Base-by-base conservation (phyloP, 106 monocot genomes). In the Iris macrosiphon region DNA sequence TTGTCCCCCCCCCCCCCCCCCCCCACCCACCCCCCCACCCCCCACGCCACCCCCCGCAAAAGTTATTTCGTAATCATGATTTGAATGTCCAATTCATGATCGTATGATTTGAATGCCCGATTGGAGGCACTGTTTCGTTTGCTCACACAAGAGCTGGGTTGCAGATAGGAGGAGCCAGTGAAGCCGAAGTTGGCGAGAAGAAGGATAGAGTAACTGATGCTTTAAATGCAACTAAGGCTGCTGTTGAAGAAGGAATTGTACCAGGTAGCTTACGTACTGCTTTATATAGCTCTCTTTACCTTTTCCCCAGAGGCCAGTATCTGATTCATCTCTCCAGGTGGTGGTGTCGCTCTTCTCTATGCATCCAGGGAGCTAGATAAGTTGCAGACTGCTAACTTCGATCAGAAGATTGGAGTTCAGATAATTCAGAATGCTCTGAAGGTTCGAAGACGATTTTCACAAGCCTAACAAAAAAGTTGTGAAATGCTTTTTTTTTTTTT, bases 181-280 rank as follows among this genome's bases (percentile, higher is more conserved):
- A 84, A 67, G 72, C 74, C 37, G 84, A 84, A 72, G 84, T 84
- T 29, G 62, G 75, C 4, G 84, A 84, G 72, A 84, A 84, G 23
- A 84, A 84, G 30, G 84, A 84, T 45, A 74, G 84, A 45, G 84
- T 79, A 11, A 84, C 52, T 22, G 84, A 84, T 61, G 84, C 84
- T 59, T 33, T 84, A n/a, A 84, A 84, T 68, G 84, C 84, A 22
- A 75, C 84, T 13, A 84, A 79, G 62, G 84, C 78, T 49, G 84
- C 78, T 11, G 84, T 84, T 25, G 78, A 84, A n/a, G 84, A 84
- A 63, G 83, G 84, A 19, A 84, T 84, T 44, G 74, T 84, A 16
- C 84, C 84, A 51, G 84, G 79, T 79, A 35, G 1, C 23, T 30
- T 13, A 19, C 21, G 31, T 22, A 10, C 7, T 4, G 34, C 34